Conservation (phyloP, 176 grass and related monocot genomes). For the Oryza officinalis region DNA sequence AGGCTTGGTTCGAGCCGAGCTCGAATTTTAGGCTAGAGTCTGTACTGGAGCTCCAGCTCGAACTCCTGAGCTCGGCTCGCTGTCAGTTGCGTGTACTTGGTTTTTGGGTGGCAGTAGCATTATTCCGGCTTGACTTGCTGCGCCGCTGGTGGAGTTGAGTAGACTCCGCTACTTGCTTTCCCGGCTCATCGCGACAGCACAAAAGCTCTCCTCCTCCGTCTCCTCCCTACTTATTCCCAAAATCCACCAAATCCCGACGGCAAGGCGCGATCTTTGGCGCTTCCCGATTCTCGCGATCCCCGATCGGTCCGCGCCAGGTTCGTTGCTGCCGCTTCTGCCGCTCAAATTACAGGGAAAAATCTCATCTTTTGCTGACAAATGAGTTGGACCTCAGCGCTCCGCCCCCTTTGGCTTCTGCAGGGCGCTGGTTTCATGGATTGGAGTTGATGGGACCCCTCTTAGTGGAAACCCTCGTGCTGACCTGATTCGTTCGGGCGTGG, state of each 20-base stretch:
- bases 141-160: not conserved
- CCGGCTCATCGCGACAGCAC: slow-evolving; percentile 1
- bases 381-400: not conserved
- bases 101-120: not conserved
- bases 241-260: slow-evolving; percentile 25
- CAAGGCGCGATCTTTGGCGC: not conserved
- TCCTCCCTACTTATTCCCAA: not conserved
- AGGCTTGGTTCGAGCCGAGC: too few species aligned
- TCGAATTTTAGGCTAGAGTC: too few species aligned
- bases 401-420: slow-evolving; percentile 12
- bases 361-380: not conserved
- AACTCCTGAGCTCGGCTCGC: too few species aligned
- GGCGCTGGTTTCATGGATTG: slow-evolving; percentile 34
- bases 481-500: not conserved
- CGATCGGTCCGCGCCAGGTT: not conserved
- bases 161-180: not conserved
- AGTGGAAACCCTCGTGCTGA: slow-evolving; percentile 21
- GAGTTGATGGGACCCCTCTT: slow-evolving; percentile 25
- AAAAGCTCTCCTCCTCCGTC: not conserved
- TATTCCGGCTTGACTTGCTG: not conserved
- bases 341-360: not conserved
- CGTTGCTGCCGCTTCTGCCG: not conserved
- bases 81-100: not conserved
- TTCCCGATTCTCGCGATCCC: not conserved
- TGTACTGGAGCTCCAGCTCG: too few species aligned